Evolutionary conservation across 352 stramenopile species (phyloP), one percentile per base, ranked within the genome.

Genomic region (Phytophthora tubulina): DNA sequence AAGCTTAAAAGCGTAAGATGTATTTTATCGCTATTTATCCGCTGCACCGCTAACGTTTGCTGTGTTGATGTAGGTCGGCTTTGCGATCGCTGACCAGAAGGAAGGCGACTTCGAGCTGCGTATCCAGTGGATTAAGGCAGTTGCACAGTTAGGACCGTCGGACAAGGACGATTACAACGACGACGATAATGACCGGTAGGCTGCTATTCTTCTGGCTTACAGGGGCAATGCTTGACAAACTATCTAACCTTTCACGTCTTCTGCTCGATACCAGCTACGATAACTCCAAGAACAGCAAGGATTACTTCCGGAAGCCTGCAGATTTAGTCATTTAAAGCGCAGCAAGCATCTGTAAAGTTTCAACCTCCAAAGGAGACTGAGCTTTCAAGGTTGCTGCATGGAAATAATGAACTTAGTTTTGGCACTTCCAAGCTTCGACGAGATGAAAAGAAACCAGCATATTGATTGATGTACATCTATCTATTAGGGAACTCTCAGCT

Each of bases 121-220:
- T 42, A 73, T 96, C 32, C 83, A 96, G 62, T 96, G 89, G 89
- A 95, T 96, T 59, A 96, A 96, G 73, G 89, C 88, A 7, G 61
- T 95, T 17, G 83, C 85, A 46, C 81, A 92, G 50, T 52, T 95
- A 76, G 80, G 86, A 49, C 73, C 73, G 27, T 61, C 75, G 10
- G 62, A 76, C 46, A 76, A 84, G 33, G 67, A 76, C 30, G 49
- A 83, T 52, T 21, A 67, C 17, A 57, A 73, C 36, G 61, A 83
- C 36, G 68, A 87, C 41, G 64, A 82, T 36, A 51, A 81, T 33
- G 65, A 72, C 49, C 53, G 50, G 74, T 82, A 67, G 17, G 65
- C 61, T 42, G n/a, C 6, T 50, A 50, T 21, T 35, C 10, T 54
- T 53, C 13, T 10, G 31, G 6, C 2, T 8, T 48, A 15, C 11